Conservation (phyloP, 1,284 basidiomycete species). For the Ceratorhiza oryzae-sativae region DNA sequence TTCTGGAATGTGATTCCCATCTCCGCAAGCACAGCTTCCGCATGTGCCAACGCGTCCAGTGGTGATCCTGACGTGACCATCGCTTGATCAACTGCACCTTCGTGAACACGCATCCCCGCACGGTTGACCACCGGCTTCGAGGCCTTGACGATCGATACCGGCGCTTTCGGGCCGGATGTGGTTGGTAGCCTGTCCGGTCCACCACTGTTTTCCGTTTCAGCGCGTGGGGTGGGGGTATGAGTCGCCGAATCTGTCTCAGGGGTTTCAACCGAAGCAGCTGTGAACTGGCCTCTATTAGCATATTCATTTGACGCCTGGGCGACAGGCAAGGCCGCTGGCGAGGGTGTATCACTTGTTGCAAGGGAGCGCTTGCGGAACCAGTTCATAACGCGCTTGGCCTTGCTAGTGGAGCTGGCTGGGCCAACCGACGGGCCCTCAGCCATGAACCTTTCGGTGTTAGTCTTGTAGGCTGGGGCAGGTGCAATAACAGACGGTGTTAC, state of each 20-base stretch:
- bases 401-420: slow-evolving; percentile 52
- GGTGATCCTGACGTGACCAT: slow-evolving; percentile 88
- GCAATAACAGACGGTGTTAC: neutral
- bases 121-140: slow-evolving; percentile 53
- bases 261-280: neutral
- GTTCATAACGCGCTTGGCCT: slow-evolving; percentile 67
- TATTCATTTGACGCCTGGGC: neutral
- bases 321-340: neutral
- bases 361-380: slow-evolving; percentile 65
- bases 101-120: slow-evolving; percentile 80
- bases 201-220: slow-evolving; percentile 8
- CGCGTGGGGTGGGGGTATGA: neutral
- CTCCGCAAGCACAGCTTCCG: slow-evolving; percentile 76
- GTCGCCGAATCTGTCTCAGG: neutral
- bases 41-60: slow-evolving; percentile 85
- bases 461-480: slow-evolving; percentile 30
- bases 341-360: slow-evolving; percentile 44
- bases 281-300: neutral
- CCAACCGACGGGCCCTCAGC: slow-evolving; percentile 14
- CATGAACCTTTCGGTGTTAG: slow-evolving; percentile 32
- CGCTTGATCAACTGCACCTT: slow-evolving; percentile 91
- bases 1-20: slow-evolving; percentile 92
- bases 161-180: neutral
- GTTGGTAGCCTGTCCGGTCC: slow-evolving; percentile 9
- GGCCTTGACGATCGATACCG: slow-evolving; percentile 35